Evolutionary conservation across 441 rosid genomes (phyloP), one percentile per base, ranked within the genome.

Genomic region (Pelargonium exstipulatum): DNA sequence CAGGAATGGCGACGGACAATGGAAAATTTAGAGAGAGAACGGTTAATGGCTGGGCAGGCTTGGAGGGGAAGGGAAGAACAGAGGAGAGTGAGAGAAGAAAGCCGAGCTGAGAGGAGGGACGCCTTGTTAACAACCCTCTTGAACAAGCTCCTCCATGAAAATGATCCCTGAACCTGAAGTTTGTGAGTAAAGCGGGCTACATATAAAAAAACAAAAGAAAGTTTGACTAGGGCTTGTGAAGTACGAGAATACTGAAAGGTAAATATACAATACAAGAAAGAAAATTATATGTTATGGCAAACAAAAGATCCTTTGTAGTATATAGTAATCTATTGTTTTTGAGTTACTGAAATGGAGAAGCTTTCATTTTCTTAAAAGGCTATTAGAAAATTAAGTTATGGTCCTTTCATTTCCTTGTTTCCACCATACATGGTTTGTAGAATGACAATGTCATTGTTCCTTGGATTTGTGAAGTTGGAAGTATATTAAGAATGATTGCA

Each of bases 31-130:
- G 86, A 85, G 81, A 83, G 80, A 69, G 87, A 85, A 75, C 79
- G 87, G 69, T 55, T 85, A 74, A 53, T 78, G 79, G 76, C 64
- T 5, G 85, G 83, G 71, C 80, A 72, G 79, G 83, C 81, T 42
- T 82, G 85, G 86, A 78, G 80, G 76, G 87, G 83, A 76, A 83
- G 76, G 63, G 89, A 83, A 66, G 89, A 85, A 67, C 84, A 85
- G 71, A 75, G 83, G 69, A 84, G 82, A 74, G 40, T 64, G 4
- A 77, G 83, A 69, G 91, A 82, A 75, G 86, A 85, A 45, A 75
- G 73, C 75, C 82, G 87, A 64, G 87, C 85, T 17, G 82, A 87
- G 74, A 73, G 78, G 66, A 82, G 87, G 67, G 89, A 87, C 76
- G 80, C 79, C 37, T 64, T 83, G 66, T 55, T 86, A 65, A 81